Evolutionary conservation across 2,329 filamentous ascomycete species (phyloP), one percentile per base, ranked within the genome.

Genomic region (Aspergillus fumigatiaffinis): DNA sequence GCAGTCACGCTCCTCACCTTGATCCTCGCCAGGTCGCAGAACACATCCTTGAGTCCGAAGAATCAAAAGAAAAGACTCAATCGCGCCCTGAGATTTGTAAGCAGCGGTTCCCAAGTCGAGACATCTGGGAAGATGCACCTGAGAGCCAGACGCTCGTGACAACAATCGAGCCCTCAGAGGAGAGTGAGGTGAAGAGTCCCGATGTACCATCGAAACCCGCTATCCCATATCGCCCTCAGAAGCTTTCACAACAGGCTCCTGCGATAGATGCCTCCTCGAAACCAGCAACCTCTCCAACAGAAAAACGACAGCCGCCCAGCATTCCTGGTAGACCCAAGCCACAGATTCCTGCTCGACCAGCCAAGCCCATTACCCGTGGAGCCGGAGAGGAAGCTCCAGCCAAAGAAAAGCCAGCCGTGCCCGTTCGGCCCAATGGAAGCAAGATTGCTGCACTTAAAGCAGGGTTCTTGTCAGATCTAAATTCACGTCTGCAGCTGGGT

Each of bases 91-190:
- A 78, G 17, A 70, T 83, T 64, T 47, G 67, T 25, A 80, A 85
- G 57, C 86, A 87, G 52, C 86, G 91, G 12, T 97, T 97, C 72
- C 93, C 93, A 0, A 96, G 92, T 71, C 86, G 87, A 54, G 93
- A 97, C 74, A 86, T 97, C 46, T 97, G 93, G 93, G 93, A 97
- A 76, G 93, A 97, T 72, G 87, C 85, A 0, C 93, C 93, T 1
- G 91, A 96, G 66, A 93, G 90, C 67, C 83, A 90, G 56, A 83
- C 89, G 61, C 82, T 95, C 21, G 86, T 92, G 67, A 89, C 92
- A 0, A 92, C 88, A 74, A 46, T 80, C 59, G 65, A 70, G 73
- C 25, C 83, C 77, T 28, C 84, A 82, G 77, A 81, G 28, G 79
- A 82, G 2, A 77, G 79, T 23, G 80, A 82, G 60, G 75, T 77